Evolutionary conservation across 2,329 filamentous ascomycete species (phyloP), one percentile per base, ranked within the genome.

Genomic region (Xylaria arbuscula): DNA sequence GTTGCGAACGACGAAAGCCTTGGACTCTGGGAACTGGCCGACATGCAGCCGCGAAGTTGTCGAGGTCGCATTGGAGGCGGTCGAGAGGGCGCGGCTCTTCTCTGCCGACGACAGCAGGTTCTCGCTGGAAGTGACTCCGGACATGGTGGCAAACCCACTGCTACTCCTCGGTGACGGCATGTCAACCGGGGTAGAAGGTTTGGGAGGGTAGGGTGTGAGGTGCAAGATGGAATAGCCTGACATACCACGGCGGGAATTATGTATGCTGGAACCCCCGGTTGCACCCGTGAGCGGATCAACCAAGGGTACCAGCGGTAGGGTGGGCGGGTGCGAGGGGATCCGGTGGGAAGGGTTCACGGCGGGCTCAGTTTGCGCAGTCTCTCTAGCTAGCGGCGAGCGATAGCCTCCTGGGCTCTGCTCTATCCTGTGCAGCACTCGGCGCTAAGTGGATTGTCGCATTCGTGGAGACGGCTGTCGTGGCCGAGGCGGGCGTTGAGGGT

Each of bases 1-100:
- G 82, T 96, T 91, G 75, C 91, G 90, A 71, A 90, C 82, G 72
- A 92, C 82, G 75, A 94, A 92, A 8, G 90, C 89, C 73, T 83
- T 83, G 22, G 79, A 64, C 8, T 70, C 72, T 34, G 72, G 64
- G 45, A 72, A 67, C 17, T 67, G 70, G 19, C 48, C 50, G n/a
- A 10, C 6, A 17, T n/a, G 40, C 19, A 69, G 57, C 62, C 67
- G 79, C 70, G 71, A 75, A 53, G 56, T 74, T 17, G 55, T 74
- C 28, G 65, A 78, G 36, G 70, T 70, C 55, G 70, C 62, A 55
- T 58, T 53, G 19, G 74, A 75, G 11, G 72, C 72, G 8, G 75
- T 73, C 11, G 78, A 78, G 62, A 74, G 78, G 64, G 73, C 76
- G 51, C 78, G 75, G 68, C 79, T 76, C 50, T 73, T 81, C 55